Evolutionary conservation across 805 yeast species (phyloP).

Genomic region (Maudiozyma serrabonitensis): DNA sequence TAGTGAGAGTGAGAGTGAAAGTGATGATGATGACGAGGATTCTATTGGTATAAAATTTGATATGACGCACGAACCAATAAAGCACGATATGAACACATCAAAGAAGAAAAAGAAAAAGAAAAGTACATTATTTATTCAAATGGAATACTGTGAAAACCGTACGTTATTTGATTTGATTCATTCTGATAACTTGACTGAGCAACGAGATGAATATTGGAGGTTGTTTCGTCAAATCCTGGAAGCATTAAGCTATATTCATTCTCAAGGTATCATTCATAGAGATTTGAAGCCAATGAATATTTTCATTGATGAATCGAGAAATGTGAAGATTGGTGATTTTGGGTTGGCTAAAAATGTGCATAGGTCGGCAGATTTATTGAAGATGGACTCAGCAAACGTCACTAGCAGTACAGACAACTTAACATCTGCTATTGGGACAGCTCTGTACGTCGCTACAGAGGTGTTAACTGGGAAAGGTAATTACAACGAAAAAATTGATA

Average conservation of each 20-base stretch:
- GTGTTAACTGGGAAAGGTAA: constrained; percentile 60
- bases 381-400: constrained; percentile 22
- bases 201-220: constrained; percentile 82
- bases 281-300: constrained; percentile 94
- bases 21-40: not conserved
- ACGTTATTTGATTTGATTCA: constrained; percentile 76
- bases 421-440: constrained; percentile 90
- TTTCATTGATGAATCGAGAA: constrained; percentile 81
- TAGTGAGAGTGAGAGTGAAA: constrained; percentile 1
- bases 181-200: constrained; percentile 58
- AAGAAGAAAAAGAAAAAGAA: constrained; percentile 24
- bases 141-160: constrained; percentile 97
- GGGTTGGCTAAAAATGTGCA: constrained; percentile 92
- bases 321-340: constrained; percentile 92
- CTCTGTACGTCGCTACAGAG: constrained; percentile 86
- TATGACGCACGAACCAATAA: not conserved
- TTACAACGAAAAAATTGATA: constrained; percentile 91
- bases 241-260: constrained; percentile 83
- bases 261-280: constrained; percentile 89
- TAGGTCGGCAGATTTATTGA: constrained; percentile 30
- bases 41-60: not conserved
- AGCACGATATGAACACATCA: not conserved
- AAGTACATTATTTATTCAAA: constrained; percentile 84
- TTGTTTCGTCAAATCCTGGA: constrained; percentile 78
- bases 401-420: constrained; percentile 49